phyloP scores from a whole-genome alignment of 306 rosid genomes.

The Lathyrus sativus region DNA sequence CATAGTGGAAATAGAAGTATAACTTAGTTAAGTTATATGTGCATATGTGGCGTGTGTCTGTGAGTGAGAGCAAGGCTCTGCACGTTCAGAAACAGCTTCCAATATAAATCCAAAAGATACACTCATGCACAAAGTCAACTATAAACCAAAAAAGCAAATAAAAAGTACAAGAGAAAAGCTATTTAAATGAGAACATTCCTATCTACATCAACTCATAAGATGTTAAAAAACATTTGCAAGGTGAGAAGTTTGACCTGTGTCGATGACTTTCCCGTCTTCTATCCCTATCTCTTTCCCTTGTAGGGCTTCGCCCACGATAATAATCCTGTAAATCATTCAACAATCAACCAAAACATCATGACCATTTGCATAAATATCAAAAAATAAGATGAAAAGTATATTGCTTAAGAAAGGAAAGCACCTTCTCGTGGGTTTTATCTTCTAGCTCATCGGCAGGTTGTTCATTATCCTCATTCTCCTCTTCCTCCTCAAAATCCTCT shows the following conservation, averaged over 20 bases:
- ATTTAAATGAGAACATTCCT: background rate
- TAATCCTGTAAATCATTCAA: slow-evolving; percentile 56
- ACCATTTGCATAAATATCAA: background rate
- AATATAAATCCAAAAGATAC: slow-evolving; percentile 10
- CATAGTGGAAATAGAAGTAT: slow-evolving; percentile 53
- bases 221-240: slow-evolving; percentile 19
- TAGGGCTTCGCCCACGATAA: slow-evolving; percentile 88
- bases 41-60: background rate
- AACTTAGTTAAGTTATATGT: slow-evolving; percentile 30
- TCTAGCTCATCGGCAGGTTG: slow-evolving; percentile 69
- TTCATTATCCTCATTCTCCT: slow-evolving; percentile 89
- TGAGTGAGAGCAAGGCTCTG: background rate
- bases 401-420: slow-evolving; percentile 33
- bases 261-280: slow-evolving; percentile 91
- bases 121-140: slow-evolving; percentile 15
- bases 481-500: slow-evolving; percentile 99
- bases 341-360: slow-evolving; percentile 19
- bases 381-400: background rate
- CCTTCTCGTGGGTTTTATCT: slow-evolving; percentile 75
- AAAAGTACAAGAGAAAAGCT: background rate
- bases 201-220: slow-evolving; percentile 11
- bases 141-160: background rate
- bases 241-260: slow-evolving; percentile 61
- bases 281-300: slow-evolving; percentile 82
- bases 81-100: slow-evolving; percentile 61